Percentiles rank a stretch among this genome's conserved stretches.
phyloP scores from a whole-genome alignment of 140 eudicot genomes.

The Bidens hawaiensis region DNA sequence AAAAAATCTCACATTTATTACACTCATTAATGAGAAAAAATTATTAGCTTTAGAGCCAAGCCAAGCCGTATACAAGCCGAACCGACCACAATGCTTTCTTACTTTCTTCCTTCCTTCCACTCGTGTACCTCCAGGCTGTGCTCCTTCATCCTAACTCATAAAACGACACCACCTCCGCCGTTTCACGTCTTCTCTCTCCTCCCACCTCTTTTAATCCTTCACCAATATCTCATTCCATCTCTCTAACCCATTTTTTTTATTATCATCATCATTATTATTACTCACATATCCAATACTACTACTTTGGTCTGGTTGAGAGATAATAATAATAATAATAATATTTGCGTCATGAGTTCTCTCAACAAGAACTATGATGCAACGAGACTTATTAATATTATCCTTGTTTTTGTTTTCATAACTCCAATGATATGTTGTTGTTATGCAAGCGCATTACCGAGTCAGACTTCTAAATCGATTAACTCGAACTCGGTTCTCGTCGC shows the following conservation, averaged over 20 bases:
- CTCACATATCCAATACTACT: no score
- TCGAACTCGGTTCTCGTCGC: constrained; percentile 88
- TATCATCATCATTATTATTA: no score
- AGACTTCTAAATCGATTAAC: constrained; percentile 39
- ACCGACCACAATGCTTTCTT: not conserved
- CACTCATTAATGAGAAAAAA: not conserved
- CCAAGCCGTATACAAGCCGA: constrained; percentile 9
- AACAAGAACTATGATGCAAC: constrained; percentile 67
- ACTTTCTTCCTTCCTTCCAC: constrained; percentile 28
- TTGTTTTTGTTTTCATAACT: not conserved
- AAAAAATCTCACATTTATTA: not conserved
- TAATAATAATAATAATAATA: no score
- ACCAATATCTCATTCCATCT: no score
- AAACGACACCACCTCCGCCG: constrained; percentile 27
- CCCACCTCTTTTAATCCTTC: no score
- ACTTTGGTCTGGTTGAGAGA: no score
- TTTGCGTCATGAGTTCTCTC: constrained; percentile 59
- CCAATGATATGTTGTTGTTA: not conserved
- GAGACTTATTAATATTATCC: no score
- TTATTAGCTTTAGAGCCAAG: not conserved
- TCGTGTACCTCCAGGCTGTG: constrained; percentile 35
- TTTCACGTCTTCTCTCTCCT: constrained; percentile 38
- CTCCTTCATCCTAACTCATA: constrained; percentile 19
- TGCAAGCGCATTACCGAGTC: constrained; percentile 47
- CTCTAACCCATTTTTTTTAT: no score